phyloP scores from a whole-genome alignment of 2,329 filamentous ascomycete genomes.

The Penicillium brasilianum region DNA sequence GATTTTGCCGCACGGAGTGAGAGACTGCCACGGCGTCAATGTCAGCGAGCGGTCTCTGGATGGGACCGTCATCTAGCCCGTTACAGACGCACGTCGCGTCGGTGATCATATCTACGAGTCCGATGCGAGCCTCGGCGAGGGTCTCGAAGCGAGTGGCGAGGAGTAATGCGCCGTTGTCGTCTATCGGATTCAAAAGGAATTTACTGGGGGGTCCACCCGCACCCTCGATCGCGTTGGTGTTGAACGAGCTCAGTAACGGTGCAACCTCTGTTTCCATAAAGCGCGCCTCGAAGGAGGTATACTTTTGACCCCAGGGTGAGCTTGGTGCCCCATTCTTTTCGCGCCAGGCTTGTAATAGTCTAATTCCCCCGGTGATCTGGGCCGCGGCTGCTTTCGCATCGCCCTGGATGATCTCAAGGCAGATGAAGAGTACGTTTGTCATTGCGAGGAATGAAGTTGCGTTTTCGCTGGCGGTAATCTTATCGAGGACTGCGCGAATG shows the following conservation, averaged over 20 bases:
- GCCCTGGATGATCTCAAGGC: constrained; percentile 58
- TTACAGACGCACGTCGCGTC: constrained; percentile 10
- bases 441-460: constrained; percentile 53
- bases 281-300: constrained; percentile 12
- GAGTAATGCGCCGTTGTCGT: constrained; percentile 6
- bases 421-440: constrained; percentile 68
- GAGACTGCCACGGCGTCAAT: not conserved
- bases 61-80: not conserved
- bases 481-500: constrained; percentile 22
- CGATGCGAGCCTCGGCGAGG: constrained; percentile 17
- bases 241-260: constrained; percentile 25
- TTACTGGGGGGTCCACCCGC: constrained; percentile 6
- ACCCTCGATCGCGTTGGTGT: constrained; percentile 18
- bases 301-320: constrained; percentile 6
- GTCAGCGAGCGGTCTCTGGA: not conserved
- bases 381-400: constrained; percentile 34
- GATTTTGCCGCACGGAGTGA: not conserved
- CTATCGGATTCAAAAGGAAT: constrained; percentile 11
- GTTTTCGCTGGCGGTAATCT: constrained; percentile 55
- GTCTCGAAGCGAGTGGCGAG: constrained; percentile 19
- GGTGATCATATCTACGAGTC: constrained; percentile 24
- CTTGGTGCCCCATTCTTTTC: constrained; percentile 4
- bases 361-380: constrained; percentile 25
- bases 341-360: constrained; percentile 22
- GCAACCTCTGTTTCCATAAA: constrained; percentile 28